A percentile compares a stretch with the other conserved stretches of the same genome.
These are phyloP conservation scores for Silene uniflora DNA, from an alignment of 148 eudicot species.

Conservation along the genomic window DNA sequence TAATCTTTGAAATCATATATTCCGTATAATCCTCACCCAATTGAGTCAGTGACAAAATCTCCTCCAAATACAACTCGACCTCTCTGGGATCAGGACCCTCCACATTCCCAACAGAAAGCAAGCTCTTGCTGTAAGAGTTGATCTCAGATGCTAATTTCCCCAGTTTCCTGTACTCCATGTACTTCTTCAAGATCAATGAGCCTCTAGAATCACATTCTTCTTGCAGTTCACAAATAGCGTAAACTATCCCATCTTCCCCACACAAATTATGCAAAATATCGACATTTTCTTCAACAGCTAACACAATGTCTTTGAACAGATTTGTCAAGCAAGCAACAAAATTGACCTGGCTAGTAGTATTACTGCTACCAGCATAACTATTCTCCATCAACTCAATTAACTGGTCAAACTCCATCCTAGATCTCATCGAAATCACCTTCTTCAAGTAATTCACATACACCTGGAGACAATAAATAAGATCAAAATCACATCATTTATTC, in stretches of 20 bases:
- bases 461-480: slow-evolving; percentile 36
- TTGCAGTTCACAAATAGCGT: slow-evolving; percentile 88
- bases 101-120: slow-evolving; percentile 62
- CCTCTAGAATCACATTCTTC: slow-evolving; percentile 95
- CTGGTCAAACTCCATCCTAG: slow-evolving; percentile 76
- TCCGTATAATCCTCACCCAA: slow-evolving; percentile 89
- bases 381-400: slow-evolving; percentile 60
- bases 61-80: slow-evolving; percentile 80
- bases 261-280: slow-evolving; percentile 70
- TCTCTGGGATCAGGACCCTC: slow-evolving; percentile 98
- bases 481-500: slow-evolving; percentile 3
- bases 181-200: slow-evolving; percentile 66
- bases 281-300: slow-evolving; percentile 83
- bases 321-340: slow-evolving; percentile 80
- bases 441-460: slow-evolving; percentile 76
- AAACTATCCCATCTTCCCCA: slow-evolving; percentile 91
- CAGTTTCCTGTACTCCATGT: slow-evolving; percentile 75
- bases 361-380: slow-evolving; percentile 20
- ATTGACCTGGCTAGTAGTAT: slow-evolving; percentile 38
- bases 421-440: slow-evolving; percentile 77
- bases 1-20: slow-evolving; percentile 84
- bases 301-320: slow-evolving; percentile 82
- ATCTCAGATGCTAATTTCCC: slow-evolving; percentile 74
- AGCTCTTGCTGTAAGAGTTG: slow-evolving; percentile 74
- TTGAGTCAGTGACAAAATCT: slow-evolving; percentile 75